phyloP scores from a whole-genome alignment of 345 rosid species.

The Murraya paniculata region DNA sequence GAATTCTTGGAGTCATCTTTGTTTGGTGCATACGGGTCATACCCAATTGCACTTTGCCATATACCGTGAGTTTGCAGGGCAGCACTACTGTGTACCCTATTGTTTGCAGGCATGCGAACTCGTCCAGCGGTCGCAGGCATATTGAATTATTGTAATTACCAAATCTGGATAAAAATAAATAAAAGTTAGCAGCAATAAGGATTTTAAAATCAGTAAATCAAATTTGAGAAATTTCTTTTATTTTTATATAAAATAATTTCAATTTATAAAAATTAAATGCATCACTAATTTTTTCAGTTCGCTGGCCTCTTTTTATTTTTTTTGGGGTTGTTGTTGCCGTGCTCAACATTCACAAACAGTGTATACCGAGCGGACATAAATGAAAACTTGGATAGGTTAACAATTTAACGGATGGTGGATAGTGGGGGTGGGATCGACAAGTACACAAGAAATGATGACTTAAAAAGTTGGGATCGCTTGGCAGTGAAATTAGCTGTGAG shows the following conservation, averaged over 20 bases:
- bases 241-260: not conserved
- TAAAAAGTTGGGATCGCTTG: not conserved
- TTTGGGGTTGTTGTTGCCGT: no score
- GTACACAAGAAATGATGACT: not conserved
- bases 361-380: no score
- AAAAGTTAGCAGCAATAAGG: not conserved
- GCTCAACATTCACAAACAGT: no score
- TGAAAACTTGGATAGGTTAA: no score
- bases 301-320: no score
- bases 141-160: constrained; percentile 25
- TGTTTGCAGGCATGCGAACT: constrained; percentile 99
- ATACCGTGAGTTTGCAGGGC: constrained; percentile 97
- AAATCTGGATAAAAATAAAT: not conserved
- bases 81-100: constrained; percentile 97
- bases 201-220: not conserved
- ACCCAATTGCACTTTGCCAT: constrained; percentile 97
- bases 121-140: constrained; percentile 99
- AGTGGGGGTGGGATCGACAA: no score
- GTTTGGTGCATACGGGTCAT: constrained; percentile 92
- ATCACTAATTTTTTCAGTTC: no score
- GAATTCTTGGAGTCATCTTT: constrained; percentile 69
- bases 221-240: not conserved
- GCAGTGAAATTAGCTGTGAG: no score
- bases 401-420: no score
- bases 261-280: no score